Evolutionary conservation across 2,329 filamentous ascomycete genomes (phyloP), one percentile per base, ranked within the genome.

Genomic region (Xylariaceae sp.): DNA sequence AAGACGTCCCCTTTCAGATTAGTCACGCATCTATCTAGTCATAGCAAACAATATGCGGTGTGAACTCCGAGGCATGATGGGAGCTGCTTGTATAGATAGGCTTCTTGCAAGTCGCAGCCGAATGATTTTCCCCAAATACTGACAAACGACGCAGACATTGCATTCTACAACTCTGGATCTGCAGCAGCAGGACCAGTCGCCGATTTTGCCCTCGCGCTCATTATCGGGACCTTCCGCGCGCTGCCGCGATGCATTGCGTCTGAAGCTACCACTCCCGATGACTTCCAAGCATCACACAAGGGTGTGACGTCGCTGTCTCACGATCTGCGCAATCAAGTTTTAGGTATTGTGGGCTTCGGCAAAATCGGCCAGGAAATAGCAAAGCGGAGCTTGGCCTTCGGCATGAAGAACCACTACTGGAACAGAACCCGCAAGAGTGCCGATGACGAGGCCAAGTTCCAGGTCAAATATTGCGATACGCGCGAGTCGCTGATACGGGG

Each of bases 171-270:
- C 62, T 74, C 78, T 3, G 82, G 81, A 2, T 71, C 78, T 2
- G 81, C 83, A 0, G 81, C 81, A 24, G 80, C 80, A 5, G 83
- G 88, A 53, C 77, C 82, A 4, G 83, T 87, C 2, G 82, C 83
- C 35, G 84, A 88, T 59, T 77, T 84, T 45, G 77, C 81, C 13
- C 68, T 85, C 28, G 80, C 78, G 53, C 72, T 83, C 50, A 75
- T 88, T 50, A 73, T 88, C 34, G 74, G 75, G 7, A 78, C 76
- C 11, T 88, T 86, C 65, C 78, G 83, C 36, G 70, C 76, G 31
- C 71, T 88, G 9, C 69, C 76, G 2, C 85, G 81, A 75, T 81
- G 74, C 46, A 71, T 76, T 35, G 55, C 67, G 2, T 75, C 78
- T 2, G n/a, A n/a, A n/a, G 79, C 80, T 0, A 59, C 69, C 3